Base-by-base conservation (phyloP, 1,284 basidiomycete genomes). In the Sporisorium exsertum region DNA sequence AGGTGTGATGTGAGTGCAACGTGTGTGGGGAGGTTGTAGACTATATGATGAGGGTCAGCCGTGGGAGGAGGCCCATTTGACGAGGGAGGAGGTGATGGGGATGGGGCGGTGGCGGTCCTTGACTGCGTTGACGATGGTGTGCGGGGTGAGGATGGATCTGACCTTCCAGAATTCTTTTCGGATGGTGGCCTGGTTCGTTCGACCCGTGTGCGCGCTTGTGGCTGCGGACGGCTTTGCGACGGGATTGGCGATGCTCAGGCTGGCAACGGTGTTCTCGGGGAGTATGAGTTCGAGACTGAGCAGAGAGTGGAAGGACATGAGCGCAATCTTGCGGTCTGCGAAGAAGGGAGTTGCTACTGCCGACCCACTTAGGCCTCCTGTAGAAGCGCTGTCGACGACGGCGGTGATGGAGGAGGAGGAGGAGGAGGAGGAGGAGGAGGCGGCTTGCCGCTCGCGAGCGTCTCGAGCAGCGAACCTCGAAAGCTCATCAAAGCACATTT, bases 401-500 rank as follows among this genome's bases (percentile, higher is more conserved):
- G 29, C 29, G 29, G 29, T 32, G 29, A 10, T 32, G 13, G 24
- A 16, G 0, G 10, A 20, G 13, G 59, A 56, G 16, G 58, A 62
- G 3, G 73, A n/a, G 13, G 24, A 16, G 0, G 10, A 20, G n/a
- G n/a, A n/a, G n/a, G 8, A 47, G 13, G 59, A 56, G 16, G 58
- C 64, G 3, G 73, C 61, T 47, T 64, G 61, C 5, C 70, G 57
- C 37, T 76, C 68, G 2, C 68, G 20, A 1, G 58, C 58, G 9
- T 77, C 70, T 22, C 66, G 37, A 0, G 65, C 52, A 7, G 66
- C 82, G 51, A 83, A 85, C 3, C 78, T 71, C 5, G 63, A 35
- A 0, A 84, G 50, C 40, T 83, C 80, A 45, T 80, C 72, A 37
- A 80, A 80, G 33, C 71, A 74, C 81, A 84, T 83, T 62, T 84